A percentile compares a stretch with the other conserved stretches of the same genome.
Evolutionary conservation across 2,329 filamentous ascomycete genomes (phyloP).

Genomic region (Colletotrichum sp.): DNA sequence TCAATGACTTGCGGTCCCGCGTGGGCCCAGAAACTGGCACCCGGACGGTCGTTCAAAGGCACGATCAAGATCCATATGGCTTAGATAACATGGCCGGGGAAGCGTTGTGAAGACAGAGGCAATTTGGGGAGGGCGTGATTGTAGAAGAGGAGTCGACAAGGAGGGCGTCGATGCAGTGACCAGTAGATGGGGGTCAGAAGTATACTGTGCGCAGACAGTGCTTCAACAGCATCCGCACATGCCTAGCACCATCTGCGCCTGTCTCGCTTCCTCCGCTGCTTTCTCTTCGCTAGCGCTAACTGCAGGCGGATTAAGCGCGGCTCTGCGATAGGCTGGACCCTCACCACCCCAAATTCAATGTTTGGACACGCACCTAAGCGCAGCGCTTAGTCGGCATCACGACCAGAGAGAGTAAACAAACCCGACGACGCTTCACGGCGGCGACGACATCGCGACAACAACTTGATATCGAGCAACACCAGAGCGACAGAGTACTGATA

Average conservation of each 20-base stretch:
- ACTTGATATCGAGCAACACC: neutral
- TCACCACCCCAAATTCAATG: neutral
- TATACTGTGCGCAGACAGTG: neutral
- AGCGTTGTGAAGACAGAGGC: neutral
- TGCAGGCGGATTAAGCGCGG: conserved; percentile 16
- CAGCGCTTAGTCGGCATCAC: conserved; percentile 18
- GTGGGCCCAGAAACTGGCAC: neutral
- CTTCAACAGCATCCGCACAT: neutral
- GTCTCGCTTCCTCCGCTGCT: conserved; percentile 6
- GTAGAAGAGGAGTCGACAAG: neutral
- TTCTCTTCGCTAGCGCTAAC: neutral
- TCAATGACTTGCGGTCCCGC: neutral
- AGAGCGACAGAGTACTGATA: neutral
- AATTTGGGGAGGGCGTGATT: neutral
- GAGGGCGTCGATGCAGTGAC: neutral
- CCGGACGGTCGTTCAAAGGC: neutral
- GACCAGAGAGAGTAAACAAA: conserved; percentile 21
- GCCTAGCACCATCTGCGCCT: neutral
- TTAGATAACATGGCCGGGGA: neutral
- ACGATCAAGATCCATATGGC: neutral
- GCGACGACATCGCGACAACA: neutral
- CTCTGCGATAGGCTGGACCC: conserved; percentile 5
- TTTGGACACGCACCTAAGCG: conserved; percentile 12
- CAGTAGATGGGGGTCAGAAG: neutral
- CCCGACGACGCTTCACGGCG: neutral